Evolutionary conservation across 2,329 filamentous ascomycete species (phyloP).

Genomic region (Myriangium duriaei): DNA sequence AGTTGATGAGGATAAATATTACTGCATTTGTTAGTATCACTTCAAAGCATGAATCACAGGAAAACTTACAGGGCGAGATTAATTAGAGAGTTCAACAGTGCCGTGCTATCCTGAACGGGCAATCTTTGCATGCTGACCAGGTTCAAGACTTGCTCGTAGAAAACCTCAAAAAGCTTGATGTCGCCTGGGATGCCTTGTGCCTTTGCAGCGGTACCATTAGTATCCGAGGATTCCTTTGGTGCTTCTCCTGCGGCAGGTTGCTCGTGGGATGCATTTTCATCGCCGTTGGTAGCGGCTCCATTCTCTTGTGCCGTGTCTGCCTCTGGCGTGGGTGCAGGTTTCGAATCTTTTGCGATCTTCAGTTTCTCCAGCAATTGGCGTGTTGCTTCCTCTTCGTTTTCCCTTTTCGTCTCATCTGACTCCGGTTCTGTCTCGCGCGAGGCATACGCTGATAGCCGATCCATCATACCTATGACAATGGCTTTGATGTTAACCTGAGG

Average conservation of each 20-base stretch:
- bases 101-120: conserved; percentile 88
- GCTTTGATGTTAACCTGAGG: conserved; percentile 96
- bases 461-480: conserved; percentile 97
- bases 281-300: conserved; percentile 18
- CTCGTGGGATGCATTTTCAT: conserved; percentile 21
- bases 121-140: conserved; percentile 83
- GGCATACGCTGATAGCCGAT: conserved; percentile 88
- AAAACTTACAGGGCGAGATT: conserved; percentile 64
- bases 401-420: conserved; percentile 56
- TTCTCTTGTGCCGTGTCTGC: conserved; percentile 17
- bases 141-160: conserved; percentile 91
- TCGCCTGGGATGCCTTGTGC: conserved; percentile 54
- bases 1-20: conserved; percentile 89
- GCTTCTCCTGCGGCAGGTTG: conserved; percentile 16
- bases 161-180: conserved; percentile 89
- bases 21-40: conserved; percentile 25
- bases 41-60: no score
- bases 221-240: conserved; percentile 22
- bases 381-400: conserved; percentile 75
- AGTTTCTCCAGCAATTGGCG: conserved; percentile 65
- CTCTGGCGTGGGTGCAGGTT: conserved; percentile 19
- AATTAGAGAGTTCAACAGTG: conserved; percentile 79
- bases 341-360: conserved; percentile 49
- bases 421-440: conserved; percentile 69
- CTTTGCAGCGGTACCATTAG: conserved; percentile 33